phyloP scores from a whole-genome alignment of 176 grass and related monocot genomes.

The Triticum dicoccoides region DNA sequence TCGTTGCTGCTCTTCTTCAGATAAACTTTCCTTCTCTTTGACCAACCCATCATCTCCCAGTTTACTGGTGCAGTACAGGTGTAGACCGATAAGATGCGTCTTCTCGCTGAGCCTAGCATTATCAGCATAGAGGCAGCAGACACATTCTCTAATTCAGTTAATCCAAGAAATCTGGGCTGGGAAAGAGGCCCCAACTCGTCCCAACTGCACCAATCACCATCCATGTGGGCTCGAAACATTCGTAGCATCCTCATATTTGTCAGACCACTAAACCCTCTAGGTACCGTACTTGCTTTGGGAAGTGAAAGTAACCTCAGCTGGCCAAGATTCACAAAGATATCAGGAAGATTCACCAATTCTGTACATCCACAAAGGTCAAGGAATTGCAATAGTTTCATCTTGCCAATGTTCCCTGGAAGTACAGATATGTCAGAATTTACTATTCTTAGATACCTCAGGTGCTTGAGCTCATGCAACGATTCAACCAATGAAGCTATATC shows the following conservation, averaged over 20 bases:
- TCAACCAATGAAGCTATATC: not conserved
- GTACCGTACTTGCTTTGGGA: not conserved
- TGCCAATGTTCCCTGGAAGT: not conserved
- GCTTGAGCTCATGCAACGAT: slow-evolving; percentile 25
- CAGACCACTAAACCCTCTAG: not conserved
- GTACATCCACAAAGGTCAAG: not conserved
- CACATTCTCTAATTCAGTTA: not conserved
- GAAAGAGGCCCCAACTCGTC: not conserved
- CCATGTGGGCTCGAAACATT: not conserved
- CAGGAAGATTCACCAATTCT: not conserved
- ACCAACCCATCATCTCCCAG: not conserved
- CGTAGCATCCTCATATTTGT: not conserved
- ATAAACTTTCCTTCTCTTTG: not conserved
- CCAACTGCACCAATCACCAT: not conserved
- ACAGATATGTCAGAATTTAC: not conserved
- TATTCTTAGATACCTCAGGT: slow-evolving; percentile 26
- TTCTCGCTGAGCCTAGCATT: not conserved
- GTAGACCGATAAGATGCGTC: not conserved
- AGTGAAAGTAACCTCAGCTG: not conserved
- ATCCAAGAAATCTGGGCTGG: not conserved
- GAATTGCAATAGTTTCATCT: slow-evolving; percentile 23
- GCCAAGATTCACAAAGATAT: not conserved
- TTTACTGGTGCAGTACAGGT: not conserved
- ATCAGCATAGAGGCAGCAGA: not conserved
- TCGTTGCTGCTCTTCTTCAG: not conserved